Percentiles rank a stretch among this genome's conserved stretches.
These are phyloP conservation scores for Rhynchosporium graminicola DNA, from an alignment of 2,329 filamentous ascomycete species.

Conservation along the genomic window DNA sequence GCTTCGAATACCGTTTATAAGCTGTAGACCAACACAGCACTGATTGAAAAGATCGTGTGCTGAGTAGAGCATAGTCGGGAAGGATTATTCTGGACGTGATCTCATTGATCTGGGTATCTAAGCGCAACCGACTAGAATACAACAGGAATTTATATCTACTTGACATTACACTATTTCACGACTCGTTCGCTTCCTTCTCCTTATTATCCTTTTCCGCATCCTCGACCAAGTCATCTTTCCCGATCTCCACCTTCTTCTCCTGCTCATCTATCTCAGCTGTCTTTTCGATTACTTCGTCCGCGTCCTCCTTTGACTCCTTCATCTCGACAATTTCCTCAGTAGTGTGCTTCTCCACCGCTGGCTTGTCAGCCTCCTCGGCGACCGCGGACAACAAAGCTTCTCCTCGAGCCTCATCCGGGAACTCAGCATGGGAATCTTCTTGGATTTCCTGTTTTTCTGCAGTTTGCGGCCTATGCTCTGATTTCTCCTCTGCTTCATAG, in stretches of 20 bases:
- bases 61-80: too few relatives aligned
- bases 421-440: not conserved
- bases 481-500: conserved; percentile 30
- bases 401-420: not conserved
- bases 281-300: conserved; percentile 6
- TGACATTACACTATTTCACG: not conserved
- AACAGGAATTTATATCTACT: not conserved
- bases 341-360: not conserved
- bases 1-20: too few relatives aligned
- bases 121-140: not conserved
- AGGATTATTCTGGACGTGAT: too few relatives aligned
- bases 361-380: conserved; percentile 8
- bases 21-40: too few relatives aligned
- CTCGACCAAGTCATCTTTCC: too few relatives aligned
- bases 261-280: conserved; percentile 16
- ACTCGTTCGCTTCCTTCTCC: not conserved
- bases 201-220: conserved; percentile 2
- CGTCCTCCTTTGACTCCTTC: conserved; percentile 9
- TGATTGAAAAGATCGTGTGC: too few relatives aligned
- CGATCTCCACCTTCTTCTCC: not conserved
- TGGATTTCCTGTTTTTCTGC: conserved; percentile 3
- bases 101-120: conserved; percentile 10
- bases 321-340: conserved; percentile 14
- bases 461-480: conserved; percentile 32
- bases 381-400: conserved; percentile 3